Evolutionary conservation across 768 basidiomycete genomes (phyloP), one percentile per base, ranked within the genome.

Genomic region (Lenzites betulinus): DNA sequence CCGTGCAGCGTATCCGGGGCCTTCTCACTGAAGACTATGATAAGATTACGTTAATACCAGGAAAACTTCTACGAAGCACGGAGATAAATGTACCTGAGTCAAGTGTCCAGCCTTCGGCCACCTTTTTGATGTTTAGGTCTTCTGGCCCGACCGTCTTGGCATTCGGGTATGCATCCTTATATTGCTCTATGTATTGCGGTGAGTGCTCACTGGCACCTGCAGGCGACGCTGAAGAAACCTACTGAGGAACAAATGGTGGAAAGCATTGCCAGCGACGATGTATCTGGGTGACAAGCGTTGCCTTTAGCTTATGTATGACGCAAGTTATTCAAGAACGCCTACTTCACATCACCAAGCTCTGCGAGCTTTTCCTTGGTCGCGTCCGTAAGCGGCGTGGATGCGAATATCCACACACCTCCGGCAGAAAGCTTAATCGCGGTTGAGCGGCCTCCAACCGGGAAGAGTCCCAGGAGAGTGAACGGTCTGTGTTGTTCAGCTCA

Each of bases 391-490:
- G 88, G 87, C 9, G 86, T 87, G 1, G 89, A 91, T 2, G 88
- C 90, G n/a, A 90, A 76, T 22, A 93, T 75, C 83, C 89, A 93
- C 25, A 93, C 83, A 2, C 80, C 83, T 30, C 85, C 84, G 52
- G 81, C 76, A 28, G 74, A 71, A 23, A 93, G 77, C 71, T 78
- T 81, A 64, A 93, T 78, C 0, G 91, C 92, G 0, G 91, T 93
- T 11, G 89, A 85, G 54, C 92, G 77, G 20, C 91, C 91, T 1
- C 92, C 92, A 28, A 92, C 75, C 5, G 90, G 88, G 11, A 90
- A 67, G 30, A 89, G 15, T 8, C 84, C 83, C 59, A 78, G 82
- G 51, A 88, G 79, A n/a, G 79, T 69, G 69, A 90, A 89, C 7
- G 87, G 85, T 39, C 86, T 88, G 59, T 36, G 58, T 28, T 33